Percentiles rank a stretch among this genome's conserved stretches.
Evolutionary conservation across 805 yeast species (phyloP).

Genomic region (Spathaspora passalidarum): DNA sequence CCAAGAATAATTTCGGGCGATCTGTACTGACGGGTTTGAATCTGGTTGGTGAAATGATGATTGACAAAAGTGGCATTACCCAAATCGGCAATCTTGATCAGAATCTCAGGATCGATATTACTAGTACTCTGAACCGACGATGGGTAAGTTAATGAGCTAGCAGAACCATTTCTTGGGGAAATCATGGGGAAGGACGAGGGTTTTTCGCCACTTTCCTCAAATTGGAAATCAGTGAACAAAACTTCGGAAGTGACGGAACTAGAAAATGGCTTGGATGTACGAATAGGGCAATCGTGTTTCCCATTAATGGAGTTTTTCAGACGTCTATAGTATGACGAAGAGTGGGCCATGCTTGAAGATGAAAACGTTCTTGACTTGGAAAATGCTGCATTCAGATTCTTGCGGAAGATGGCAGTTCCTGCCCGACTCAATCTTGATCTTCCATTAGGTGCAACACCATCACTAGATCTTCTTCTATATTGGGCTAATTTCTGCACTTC

Average conservation of each 20-base stretch:
- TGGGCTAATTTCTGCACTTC: constrained; percentile 28
- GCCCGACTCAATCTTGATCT: background rate
- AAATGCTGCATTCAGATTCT: background rate
- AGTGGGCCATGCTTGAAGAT: constrained; percentile 8
- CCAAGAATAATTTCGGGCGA: constrained; percentile 66
- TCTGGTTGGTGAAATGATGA: constrained; percentile 81
- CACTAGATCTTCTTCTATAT: constrained; percentile 4
- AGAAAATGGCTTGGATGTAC: constrained; percentile 48
- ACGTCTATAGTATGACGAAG: constrained; percentile 10
- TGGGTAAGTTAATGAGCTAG: background rate
- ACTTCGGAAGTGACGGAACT: constrained; percentile 34
- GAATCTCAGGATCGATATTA: constrained; percentile 10
- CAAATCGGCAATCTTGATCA: constrained; percentile 82
- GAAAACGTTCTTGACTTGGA: constrained; percentile 10
- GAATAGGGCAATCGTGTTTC: constrained; percentile 28
- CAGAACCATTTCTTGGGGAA: background rate
- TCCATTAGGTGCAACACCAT: background rate
- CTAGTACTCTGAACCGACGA: background rate
- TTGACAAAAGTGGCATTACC: constrained; percentile 88
- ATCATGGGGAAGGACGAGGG: background rate
- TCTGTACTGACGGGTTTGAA: constrained; percentile 89
- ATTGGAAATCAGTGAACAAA: constrained; percentile 11
- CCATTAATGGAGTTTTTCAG: constrained; percentile 12
- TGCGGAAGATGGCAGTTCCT: background rate
- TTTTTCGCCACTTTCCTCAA: background rate